A percentile compares a stretch with the other conserved stretches of the same genome.
Evolutionary conservation across 2,329 filamentous ascomycete genomes (phyloP).

Genomic region (Fusarium zealandicum): DNA sequence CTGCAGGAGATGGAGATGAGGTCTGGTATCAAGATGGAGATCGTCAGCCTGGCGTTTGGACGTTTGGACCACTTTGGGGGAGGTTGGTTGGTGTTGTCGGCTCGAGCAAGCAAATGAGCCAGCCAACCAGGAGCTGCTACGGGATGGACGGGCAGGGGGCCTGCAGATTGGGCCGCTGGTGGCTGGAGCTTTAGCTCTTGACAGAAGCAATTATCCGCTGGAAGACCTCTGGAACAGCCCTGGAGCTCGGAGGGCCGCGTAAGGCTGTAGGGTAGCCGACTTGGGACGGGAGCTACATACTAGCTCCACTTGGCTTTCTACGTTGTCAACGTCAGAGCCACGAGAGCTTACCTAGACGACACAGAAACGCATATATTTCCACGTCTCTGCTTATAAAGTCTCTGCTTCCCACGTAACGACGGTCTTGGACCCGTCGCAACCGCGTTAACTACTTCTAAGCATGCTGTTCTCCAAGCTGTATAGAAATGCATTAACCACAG

Average conservation of each 20-base stretch:
- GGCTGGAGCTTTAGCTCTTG: constrained; percentile 8
- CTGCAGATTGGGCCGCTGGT: constrained; percentile 1
- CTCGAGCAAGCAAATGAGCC: constrained; percentile 30
- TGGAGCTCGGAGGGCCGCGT: neutral
- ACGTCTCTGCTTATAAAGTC: too few species aligned
- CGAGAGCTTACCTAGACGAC: too few species aligned
- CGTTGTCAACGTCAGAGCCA: too few species aligned
- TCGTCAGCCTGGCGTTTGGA: constrained; percentile 36
- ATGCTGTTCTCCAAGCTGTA: too few species aligned
- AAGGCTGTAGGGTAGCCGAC: constrained; percentile 6
- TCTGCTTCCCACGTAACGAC: too few species aligned
- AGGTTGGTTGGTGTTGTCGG: constrained; percentile 39
- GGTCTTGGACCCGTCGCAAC: too few species aligned
- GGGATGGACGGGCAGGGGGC: constrained; percentile 17
- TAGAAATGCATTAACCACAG: too few species aligned
- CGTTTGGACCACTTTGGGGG: constrained; percentile 35
- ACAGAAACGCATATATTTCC: too few species aligned
- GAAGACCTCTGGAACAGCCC: neutral
- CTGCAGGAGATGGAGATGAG: constrained; percentile 26
- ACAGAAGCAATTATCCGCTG: constrained; percentile 35
- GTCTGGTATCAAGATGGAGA: constrained; percentile 33
- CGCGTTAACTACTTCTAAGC: too few species aligned
- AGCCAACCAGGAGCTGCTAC: constrained; percentile 38
- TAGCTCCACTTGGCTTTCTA: too few species aligned
- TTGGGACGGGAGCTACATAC: constrained; percentile 1